Evolutionary conservation across 805 yeast species (phyloP), one percentile per base, ranked within the genome.

Genomic region (Barnettozyma siamensis): DNA sequence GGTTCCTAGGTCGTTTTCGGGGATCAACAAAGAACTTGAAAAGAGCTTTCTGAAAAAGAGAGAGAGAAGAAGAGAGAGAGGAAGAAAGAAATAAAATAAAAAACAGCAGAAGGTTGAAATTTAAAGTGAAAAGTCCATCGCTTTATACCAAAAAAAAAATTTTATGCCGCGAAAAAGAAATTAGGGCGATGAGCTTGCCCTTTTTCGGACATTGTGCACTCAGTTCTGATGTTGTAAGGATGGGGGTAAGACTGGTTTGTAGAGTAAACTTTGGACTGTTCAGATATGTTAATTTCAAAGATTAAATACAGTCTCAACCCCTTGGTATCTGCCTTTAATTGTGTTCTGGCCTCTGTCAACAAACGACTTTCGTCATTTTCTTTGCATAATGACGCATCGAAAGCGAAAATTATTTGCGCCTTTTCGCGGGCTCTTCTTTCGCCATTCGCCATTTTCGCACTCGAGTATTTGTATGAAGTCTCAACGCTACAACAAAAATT

Each of bases 21-120:
- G 29, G 31, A 40, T 33, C 46, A 43, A 40, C 38, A 40, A 40
- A 43, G 42, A 40, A 42, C 43, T 43, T 37, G 41, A 50, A 45
- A 54, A 51, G 58, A 50, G 58, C 54, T 54, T 55, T 54, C 59
- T 55, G 59, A 54, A 54, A 53, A 48, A 39, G 45, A 62, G 66
- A 67, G 68, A 47, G 63, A 47, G 47, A 49, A 45, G 43, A 26
- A 40, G 43, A 41, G 57, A 42, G 46, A 48, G 49, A 45, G 42
- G 17, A 26, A 41, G 42, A 56, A 53, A 29, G 46, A 48, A 49
- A 54, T 41, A 39, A 54, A 49, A 49, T 32, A 38, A 48, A 47
- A 42, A 48, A 31, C 17, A 19, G 17, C 21, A 36, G 27, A 42
- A 45, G 44, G n/a, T 18, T 18, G 13, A 24, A 37, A 37, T 35